These are phyloP conservation scores for Teunomyces kruisii DNA, from an alignment of 805 yeast genomes.

Conservation along the genomic window DNA sequence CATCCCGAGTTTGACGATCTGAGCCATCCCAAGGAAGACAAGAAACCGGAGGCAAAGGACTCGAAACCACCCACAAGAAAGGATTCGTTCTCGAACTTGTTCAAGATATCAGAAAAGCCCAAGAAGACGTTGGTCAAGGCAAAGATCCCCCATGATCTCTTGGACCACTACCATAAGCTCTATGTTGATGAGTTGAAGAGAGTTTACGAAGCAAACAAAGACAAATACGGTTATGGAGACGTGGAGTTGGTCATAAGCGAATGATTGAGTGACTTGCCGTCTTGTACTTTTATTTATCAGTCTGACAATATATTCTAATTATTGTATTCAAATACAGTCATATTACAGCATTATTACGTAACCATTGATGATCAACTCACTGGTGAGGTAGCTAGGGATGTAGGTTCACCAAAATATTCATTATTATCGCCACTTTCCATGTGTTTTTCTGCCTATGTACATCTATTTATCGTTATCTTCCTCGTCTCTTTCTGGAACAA, in stretches of 20 bases:
- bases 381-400: too few species aligned
- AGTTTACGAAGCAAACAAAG: slow-evolving; percentile 68
- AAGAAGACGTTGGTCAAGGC: slow-evolving; percentile 19
- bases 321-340: too few species aligned
- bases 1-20: slow-evolving; percentile 29
- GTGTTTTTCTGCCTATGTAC: background rate
- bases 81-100: slow-evolving; percentile 30
- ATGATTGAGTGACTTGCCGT: slow-evolving; percentile 13
- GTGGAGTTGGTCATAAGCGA: slow-evolving; percentile 49
- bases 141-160: slow-evolving; percentile 38
- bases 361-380: too few species aligned
- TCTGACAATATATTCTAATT: background rate
- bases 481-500: slow-evolving; percentile 16
- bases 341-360: too few species aligned
- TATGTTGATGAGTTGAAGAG: slow-evolving; percentile 65
- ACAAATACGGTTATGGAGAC: slow-evolving; percentile 50
- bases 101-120: slow-evolving; percentile 17
- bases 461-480: slow-evolving; percentile 2
- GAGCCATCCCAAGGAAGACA: slow-evolving; percentile 3
- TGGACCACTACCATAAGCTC: slow-evolving; percentile 68
- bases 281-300: too few species aligned
- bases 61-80: slow-evolving; percentile 6
- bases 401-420: background rate
- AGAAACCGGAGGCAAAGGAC: background rate
- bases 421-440: background rate